Base-by-base conservation (phyloP, 2,329 filamentous ascomycete species). In the Aspergillus awamori region DNA sequence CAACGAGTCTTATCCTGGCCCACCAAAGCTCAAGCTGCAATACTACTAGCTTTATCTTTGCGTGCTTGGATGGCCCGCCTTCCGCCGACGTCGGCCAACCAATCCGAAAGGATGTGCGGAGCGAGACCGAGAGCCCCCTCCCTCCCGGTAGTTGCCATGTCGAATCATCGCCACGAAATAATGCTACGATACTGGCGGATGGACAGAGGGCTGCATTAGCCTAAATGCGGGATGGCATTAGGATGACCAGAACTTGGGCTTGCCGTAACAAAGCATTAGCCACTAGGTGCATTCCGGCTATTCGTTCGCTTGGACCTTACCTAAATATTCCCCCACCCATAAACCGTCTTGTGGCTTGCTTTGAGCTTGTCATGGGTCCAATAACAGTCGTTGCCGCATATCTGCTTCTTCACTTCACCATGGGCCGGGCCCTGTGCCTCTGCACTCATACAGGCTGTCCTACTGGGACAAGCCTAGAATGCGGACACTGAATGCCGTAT, bases 301-400 rank as follows among this genome's bases (percentile, higher is more conserved):
- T 56, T 26, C 28, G 43, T 61, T 41, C 61, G 61, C 61, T 61
- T 63, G 61, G 61, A 63, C 61, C 61, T 63, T 63, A 63, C 61
- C 20, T 54, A 22, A 47, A n/a, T 53, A 24, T 39, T 22, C 33
- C 45, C 24, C 24, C 15, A 10, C 7, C 30, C 22, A 4, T 55
- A 30, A 38, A 33, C 22, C 22, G 22, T n/a, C 17, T 33, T 11
- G 53, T 41, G 36, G 36, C 36, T 26, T 41, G 38, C 10, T 10
- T 30, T 33, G 22, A 6, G 13, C 17, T 47, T 6, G 6, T 28
- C 30, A 17, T 28, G 28, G n/a, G n/a, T n/a, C 39, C 53, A 47
- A 56, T 56, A 15, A n/a, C 26, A 30, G 26, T 8, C 17, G 24
- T 45, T 22, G 17, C 22, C 17, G 47, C 47, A 33, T 47, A 30